phyloP scores from a whole-genome alignment of 2,329 filamentous ascomycete genomes.

The Hypocreales sp. region DNA sequence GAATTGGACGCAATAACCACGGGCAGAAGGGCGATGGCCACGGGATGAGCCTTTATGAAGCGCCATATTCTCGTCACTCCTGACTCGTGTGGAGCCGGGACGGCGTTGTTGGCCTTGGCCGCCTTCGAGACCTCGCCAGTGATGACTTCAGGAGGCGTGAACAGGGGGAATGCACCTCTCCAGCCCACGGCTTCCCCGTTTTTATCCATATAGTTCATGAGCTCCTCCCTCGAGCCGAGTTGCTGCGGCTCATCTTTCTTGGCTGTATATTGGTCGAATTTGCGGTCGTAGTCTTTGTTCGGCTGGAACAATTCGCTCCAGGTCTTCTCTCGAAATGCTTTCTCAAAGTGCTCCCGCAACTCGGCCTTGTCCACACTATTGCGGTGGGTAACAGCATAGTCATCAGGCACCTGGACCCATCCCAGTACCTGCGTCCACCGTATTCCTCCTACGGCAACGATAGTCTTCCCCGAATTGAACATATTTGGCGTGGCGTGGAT shows the following conservation, averaged over 20 bases:
- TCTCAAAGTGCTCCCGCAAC: background rate
- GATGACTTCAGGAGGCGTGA: background rate
- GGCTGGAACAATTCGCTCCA: background rate
- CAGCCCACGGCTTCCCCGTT: background rate
- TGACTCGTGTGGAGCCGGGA: background rate
- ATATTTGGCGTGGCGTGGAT: too few relatives aligned
- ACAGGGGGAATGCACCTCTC: slow-evolving; percentile 1
- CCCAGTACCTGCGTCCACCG: slow-evolving; percentile 1
- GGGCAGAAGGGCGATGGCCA: background rate
- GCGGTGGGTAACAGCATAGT: background rate
- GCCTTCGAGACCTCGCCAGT: background rate
- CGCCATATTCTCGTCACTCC: background rate
- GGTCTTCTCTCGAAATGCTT: background rate
- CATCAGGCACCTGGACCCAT: slow-evolving; percentile 1
- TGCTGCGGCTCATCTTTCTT: background rate
- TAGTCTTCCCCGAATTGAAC: too few relatives aligned
- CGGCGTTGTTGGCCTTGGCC: background rate
- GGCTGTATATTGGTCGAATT: background rate
- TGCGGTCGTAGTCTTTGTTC: background rate
- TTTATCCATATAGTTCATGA: background rate
- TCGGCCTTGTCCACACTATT: background rate
- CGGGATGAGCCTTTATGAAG: background rate
- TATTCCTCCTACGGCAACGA: slow-evolving; percentile 1
- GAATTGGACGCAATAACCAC: background rate
- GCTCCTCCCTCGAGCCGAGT: background rate